Conservation (phyloP, 352 stramenopile species). For the Elongisporangium prolatum region DNA sequence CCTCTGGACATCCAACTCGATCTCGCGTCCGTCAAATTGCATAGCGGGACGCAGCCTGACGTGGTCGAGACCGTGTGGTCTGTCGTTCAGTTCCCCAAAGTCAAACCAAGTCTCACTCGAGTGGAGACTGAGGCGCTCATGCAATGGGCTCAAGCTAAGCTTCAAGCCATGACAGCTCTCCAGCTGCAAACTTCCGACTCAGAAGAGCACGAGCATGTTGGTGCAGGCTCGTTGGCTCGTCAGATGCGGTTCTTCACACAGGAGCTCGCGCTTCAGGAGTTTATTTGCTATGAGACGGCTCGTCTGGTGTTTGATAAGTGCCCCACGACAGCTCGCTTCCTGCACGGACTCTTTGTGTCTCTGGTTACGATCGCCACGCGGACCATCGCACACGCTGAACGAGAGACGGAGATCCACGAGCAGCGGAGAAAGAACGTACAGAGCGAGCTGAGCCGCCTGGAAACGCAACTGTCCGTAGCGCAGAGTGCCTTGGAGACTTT, state of each 20-base stretch:
- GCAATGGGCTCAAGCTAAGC: slow-evolving; percentile 23
- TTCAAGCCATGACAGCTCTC: not conserved
- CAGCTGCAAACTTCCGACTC: not conserved
- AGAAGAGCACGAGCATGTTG: not conserved
- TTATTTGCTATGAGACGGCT: slow-evolving; percentile 36
- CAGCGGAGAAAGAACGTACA: slow-evolving; percentile 42
- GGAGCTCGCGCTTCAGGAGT: slow-evolving; percentile 23
- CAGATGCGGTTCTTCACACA: slow-evolving; percentile 11
- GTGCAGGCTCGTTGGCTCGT: not conserved
- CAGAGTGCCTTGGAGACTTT: slow-evolving; percentile 8
- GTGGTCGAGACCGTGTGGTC: slow-evolving; percentile 22
- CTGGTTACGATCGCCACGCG: slow-evolving; percentile 20
- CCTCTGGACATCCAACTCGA: slow-evolving; percentile 26
- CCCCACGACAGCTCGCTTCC: slow-evolving; percentile 43
- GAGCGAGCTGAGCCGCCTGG: slow-evolving; percentile 26
- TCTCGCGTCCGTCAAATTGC: slow-evolving; percentile 17
- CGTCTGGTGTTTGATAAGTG: slow-evolving; percentile 54
- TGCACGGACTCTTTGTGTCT: slow-evolving; percentile 42
- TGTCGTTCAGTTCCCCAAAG: slow-evolving; percentile 38
- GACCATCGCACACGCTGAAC: slow-evolving; percentile 25
- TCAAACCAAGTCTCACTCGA: slow-evolving; percentile 18
- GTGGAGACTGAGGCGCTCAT: slow-evolving; percentile 24
- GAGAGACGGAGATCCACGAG: slow-evolving; percentile 26
- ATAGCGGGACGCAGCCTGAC: slow-evolving; percentile 1
- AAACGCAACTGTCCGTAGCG: slow-evolving; percentile 9